phyloP scores from a whole-genome alignment of 176 grass and related monocot genomes.

The Phoenix dactylifera region DNA sequence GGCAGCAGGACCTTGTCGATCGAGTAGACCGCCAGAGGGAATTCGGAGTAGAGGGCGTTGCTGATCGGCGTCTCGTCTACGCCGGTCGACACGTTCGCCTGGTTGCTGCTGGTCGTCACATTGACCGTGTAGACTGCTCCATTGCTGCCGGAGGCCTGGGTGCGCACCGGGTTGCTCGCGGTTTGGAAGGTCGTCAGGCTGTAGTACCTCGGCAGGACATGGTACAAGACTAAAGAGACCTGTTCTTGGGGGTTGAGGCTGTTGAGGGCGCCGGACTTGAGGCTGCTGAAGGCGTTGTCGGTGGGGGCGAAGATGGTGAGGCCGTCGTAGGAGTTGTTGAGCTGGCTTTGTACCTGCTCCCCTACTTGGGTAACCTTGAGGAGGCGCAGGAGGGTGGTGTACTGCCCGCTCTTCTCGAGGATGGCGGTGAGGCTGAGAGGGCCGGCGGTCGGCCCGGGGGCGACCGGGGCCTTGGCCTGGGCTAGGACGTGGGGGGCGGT shows the following conservation, averaged over 20 bases:
- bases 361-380: constrained; percentile 25
- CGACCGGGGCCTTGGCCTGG: not conserved
- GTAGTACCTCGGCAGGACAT: constrained; percentile 55
- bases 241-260: constrained; percentile 33
- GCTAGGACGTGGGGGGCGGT: not conserved
- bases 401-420: constrained; percentile 56
- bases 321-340: constrained; percentile 55
- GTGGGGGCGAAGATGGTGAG: constrained; percentile 54
- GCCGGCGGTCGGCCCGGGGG: constrained; percentile 13
- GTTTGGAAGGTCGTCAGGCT: constrained; percentile 38
- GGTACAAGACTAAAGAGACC: constrained; percentile 46
- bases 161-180: constrained; percentile 57
- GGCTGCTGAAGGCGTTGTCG: constrained; percentile 48
- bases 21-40: constrained; percentile 33
- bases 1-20: constrained; percentile 29
- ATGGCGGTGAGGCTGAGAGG: constrained; percentile 57
- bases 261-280: constrained; percentile 39
- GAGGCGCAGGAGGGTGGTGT: constrained; percentile 50
- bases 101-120: constrained; percentile 34
- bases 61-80: constrained; percentile 19
- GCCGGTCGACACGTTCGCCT: constrained; percentile 33
- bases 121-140: constrained; percentile 44
- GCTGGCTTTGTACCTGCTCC: constrained; percentile 51
- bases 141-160: constrained; percentile 45
- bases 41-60: constrained; percentile 19